Conservation (phyloP, 306 rosid genomes). For the Rubus idaeus region DNA sequence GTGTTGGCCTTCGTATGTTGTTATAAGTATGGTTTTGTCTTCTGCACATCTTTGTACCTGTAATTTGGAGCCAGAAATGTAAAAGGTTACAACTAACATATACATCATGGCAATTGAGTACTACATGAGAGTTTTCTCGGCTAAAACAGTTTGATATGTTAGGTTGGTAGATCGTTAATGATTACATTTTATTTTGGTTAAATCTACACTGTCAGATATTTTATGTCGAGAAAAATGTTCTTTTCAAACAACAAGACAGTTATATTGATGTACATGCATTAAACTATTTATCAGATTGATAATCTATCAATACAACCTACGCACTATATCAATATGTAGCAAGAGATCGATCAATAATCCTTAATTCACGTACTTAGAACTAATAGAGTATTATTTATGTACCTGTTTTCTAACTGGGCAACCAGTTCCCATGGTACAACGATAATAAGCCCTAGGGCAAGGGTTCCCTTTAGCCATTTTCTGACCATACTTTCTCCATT, state of each 20-base stretch:
- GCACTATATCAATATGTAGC: not conserved
- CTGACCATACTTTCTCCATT: constrained; percentile 77
- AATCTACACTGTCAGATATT: not conserved
- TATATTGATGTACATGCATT: not conserved
- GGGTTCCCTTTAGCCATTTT: constrained; percentile 83
- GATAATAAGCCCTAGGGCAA: constrained; percentile 72
- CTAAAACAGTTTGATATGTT: not conserved
- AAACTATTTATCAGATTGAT: not conserved
- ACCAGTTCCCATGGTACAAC: constrained; percentile 63
- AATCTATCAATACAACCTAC: not conserved
- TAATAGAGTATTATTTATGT: not conserved
- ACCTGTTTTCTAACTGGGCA: constrained; percentile 76
- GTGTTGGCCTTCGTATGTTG: constrained; percentile 80
- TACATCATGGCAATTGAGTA: no score
- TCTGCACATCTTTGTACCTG: constrained; percentile 81
- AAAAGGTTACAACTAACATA: not conserved
- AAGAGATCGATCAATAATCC: not conserved
- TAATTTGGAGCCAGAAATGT: not conserved
- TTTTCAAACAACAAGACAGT: not conserved
- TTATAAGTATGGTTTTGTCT: constrained; percentile 55
- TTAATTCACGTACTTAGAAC: not conserved
- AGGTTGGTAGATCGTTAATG: not conserved
- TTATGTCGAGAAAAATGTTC: not conserved
- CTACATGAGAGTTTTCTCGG: no score
- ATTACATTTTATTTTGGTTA: not conserved